These are phyloP conservation scores for Chalciporus sphaerocephalus DNA, from an alignment of 768 basidiomycete species.

Conservation along the genomic window DNA sequence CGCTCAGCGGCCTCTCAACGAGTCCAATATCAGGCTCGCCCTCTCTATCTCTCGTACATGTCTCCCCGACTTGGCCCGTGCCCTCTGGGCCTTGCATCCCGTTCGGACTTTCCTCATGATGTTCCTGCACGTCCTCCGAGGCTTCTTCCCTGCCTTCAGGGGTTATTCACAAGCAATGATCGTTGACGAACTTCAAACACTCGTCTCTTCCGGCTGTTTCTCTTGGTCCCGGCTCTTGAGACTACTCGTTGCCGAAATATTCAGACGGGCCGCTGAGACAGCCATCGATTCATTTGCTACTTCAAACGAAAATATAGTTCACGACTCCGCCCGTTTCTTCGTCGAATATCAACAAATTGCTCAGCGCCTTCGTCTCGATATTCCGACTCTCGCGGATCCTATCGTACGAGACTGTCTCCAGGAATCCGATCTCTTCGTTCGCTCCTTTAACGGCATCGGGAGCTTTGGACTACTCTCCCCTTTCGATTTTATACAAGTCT, in stretches of 20 bases:
- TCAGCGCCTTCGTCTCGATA: slow-evolving; percentile 70
- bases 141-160: slow-evolving; percentile 75
- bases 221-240: slow-evolving; percentile 61
- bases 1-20: slow-evolving; percentile 59
- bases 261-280: slow-evolving; percentile 60
- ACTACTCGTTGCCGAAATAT: slow-evolving; percentile 58
- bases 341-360: slow-evolving; percentile 79
- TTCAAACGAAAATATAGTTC: slow-evolving; percentile 68
- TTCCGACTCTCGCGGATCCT: slow-evolving; percentile 75
- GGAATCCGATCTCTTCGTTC: slow-evolving; percentile 80
- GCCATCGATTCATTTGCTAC: slow-evolving; percentile 64
- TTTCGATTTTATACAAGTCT: slow-evolving; percentile 70
- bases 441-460: slow-evolving; percentile 69
- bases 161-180: slow-evolving; percentile 85
- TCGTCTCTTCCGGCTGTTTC: slow-evolving; percentile 68
- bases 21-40: slow-evolving; percentile 55
- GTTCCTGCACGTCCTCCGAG: slow-evolving; percentile 63
- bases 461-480: slow-evolving; percentile 79
- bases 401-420: slow-evolving; percentile 72
- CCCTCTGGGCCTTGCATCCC: slow-evolving; percentile 56
- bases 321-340: slow-evolving; percentile 66
- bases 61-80: slow-evolving; percentile 50
- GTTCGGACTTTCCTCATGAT: slow-evolving; percentile 68
- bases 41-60: slow-evolving; percentile 49
- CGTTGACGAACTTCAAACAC: slow-evolving; percentile 75